These are phyloP conservation scores for Blastomyces percursus DNA, from an alignment of 2,329 filamentous ascomycete genomes.

Conservation along the genomic window DNA sequence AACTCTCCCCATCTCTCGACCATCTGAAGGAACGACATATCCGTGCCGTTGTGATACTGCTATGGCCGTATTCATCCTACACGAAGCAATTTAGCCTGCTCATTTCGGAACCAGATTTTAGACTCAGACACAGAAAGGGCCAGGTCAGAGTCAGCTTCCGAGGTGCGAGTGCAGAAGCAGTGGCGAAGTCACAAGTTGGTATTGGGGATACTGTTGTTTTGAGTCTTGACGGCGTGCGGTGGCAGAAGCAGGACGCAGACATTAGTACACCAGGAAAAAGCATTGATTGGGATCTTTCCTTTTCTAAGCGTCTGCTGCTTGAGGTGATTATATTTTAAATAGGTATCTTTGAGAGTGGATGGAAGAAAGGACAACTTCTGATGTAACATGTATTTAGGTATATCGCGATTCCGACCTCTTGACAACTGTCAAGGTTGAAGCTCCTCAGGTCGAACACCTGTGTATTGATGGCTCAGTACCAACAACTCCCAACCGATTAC, in stretches of 20 bases:
- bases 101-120: constrained; percentile 74
- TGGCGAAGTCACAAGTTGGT: constrained; percentile 56
- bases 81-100: constrained; percentile 64
- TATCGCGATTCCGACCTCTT: constrained; percentile 23
- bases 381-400: constrained; percentile 23
- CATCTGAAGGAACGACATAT: constrained; percentile 33
- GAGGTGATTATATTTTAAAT: constrained; percentile 22
- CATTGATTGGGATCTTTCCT: constrained; percentile 48
- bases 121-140: constrained; percentile 62
- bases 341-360: neutral
- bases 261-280: constrained; percentile 45
- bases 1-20: constrained; percentile 30
- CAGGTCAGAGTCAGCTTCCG: constrained; percentile 71
- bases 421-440: constrained; percentile 12
- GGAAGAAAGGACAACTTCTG: neutral
- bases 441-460: constrained; percentile 26
- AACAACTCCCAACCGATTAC: constrained; percentile 32
- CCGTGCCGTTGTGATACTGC: constrained; percentile 65
- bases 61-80: constrained; percentile 83
- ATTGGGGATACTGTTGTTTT: constrained; percentile 69
- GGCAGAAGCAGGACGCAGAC: constrained; percentile 35
- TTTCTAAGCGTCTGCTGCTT: constrained; percentile 26
- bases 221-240: constrained; percentile 56
- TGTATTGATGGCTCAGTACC: constrained; percentile 29
- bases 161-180: constrained; percentile 56